Base-by-base conservation (phyloP, 1,284 basidiomycete genomes). In the Pseudomicrostroma phylloplanum region DNA sequence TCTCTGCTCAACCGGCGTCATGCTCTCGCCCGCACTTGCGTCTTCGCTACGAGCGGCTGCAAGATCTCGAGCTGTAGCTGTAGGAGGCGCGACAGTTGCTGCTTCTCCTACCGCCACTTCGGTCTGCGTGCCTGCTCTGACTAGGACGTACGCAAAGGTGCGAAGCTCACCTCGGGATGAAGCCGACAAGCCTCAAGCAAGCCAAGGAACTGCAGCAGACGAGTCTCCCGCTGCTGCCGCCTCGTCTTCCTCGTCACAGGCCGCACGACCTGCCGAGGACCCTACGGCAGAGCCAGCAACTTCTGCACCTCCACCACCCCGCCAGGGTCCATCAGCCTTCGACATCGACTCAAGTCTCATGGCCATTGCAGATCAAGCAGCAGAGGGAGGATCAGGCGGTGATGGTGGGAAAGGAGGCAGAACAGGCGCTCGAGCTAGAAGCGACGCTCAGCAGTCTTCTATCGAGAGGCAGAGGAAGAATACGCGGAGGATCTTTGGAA, bases 381-480 rank as follows among this genome's bases (percentile, higher is more conserved):
- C n/a, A 11, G 54, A 55, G 25, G 63, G 68, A 15, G 67, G 67
- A 49, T 56, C 40, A 23, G 42, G 23, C 6, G 62, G 65, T 42
- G 79, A 77, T 7, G 74, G 75, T 19, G 79, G 79, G 8, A 71
- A 70, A 58, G 68, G 76, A 13, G 78, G 71, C 58, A n/a, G 49
- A 11, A 74, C 72, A 1, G 65, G 72, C n/a, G 74, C 72, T n/a
- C 67, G 73, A 7, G 65, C 67, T 48, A 74, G 78, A 17, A 23
- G 21, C 6, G 15, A 17, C 26, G 21, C 21, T 54, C 17, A 13
- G 26, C 57, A 46, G 64, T 76, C 77, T 13, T 78, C 77, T 40
- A 77, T 74, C 61, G 80, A 81, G 54, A 71, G 72, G 62, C 72
- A 72, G 61, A 67, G 79, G 21, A 67, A 71, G 57, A 66, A 71